These are phyloP conservation scores for Penicillium decumbens DNA, from an alignment of 2,329 filamentous ascomycete species.

Conservation along the genomic window DNA sequence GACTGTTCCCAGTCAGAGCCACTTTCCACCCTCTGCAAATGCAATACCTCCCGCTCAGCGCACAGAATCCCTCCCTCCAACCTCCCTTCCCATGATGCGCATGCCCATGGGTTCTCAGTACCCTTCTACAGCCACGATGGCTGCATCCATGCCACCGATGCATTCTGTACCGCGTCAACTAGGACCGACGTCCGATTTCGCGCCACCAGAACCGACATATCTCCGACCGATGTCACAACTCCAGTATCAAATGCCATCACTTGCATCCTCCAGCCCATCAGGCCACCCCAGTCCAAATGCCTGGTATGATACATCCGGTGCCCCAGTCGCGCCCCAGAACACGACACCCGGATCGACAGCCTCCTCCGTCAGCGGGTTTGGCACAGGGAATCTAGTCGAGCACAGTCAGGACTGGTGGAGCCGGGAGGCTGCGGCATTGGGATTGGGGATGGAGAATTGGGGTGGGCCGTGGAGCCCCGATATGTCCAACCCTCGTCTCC, in stretches of 20 bases:
- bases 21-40: conserved; percentile 13
- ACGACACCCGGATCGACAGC: conserved; percentile 23
- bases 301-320: conserved; percentile 28
- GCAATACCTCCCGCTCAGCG: conserved; percentile 4
- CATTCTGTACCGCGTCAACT: conserved; percentile 18
- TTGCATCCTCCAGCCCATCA: conserved; percentile 11
- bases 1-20: conserved; percentile 17
- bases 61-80: conserved; percentile 7
- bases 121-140: conserved; percentile 6
- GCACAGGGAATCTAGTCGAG: conserved; percentile 56
- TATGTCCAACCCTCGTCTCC: conserved; percentile 12
- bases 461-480: conserved; percentile 27
- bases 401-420: conserved; percentile 64
- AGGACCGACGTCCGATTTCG: conserved; percentile 13
- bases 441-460: conserved; percentile 61
- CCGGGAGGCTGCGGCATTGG: conserved; percentile 58
- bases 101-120: conserved; percentile 16
- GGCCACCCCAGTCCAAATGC: conserved; percentile 21
- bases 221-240: conserved; percentile 25
- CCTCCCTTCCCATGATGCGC: conserved; percentile 10
- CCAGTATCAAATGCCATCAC: conserved; percentile 14
- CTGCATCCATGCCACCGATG: conserved; percentile 20
- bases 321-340: conserved; percentile 10
- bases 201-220: conserved; percentile 33
- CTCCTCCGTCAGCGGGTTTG: conserved; percentile 52